Evolutionary conservation across 441 rosid species (phyloP), one percentile per base, ranked within the genome.

Genomic region (Aquilaria agallochum): DNA sequence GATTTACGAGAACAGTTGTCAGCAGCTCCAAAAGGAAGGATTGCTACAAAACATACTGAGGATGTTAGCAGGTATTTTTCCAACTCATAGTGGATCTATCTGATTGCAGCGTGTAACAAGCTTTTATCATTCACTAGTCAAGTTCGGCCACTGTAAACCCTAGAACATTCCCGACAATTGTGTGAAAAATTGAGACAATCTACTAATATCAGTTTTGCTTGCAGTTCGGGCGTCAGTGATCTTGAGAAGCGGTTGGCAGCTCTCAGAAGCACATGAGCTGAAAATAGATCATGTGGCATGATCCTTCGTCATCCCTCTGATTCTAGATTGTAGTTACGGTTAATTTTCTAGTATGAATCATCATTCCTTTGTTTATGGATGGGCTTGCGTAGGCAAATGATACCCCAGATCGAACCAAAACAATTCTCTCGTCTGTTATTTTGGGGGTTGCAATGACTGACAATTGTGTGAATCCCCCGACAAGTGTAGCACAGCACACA

Each of bases 171-270:
- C 30, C 27, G 0, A 7, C 45, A 20, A 20, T 20, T 20, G 27
- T 20, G 27, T 40, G 45, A 40, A 40, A 40, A 40, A 6, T 40
- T 40, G 45, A 10, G 9, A 40, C 10, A 3, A 40, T 44, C 11
- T 30, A 36, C 70, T 70, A 27, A 66, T 5, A 11, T 50, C 7
- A 44, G 7, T 13, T 44, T 40, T 40, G 27, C 7, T 58, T 68
- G 77, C 84, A 94, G 97, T 83, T 88, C 95, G 66, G 90, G 72
- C 53, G 70, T 81, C 13, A 75, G 80, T 73, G 95, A 85, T 59
- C 83, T 94, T 13, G 97, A 94, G 86, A 80, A 94, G 80, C 87
- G 93, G 27, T 76, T 88, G 92, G 96, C 88, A 2, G 86, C 97
- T 50, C 88, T 94, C 61, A 85, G 96, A 72, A 85, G 82, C 68